Evolutionary conservation across 2,329 filamentous ascomycete species (phyloP).

Genomic region (Graphiopsis chlorocephala): DNA sequence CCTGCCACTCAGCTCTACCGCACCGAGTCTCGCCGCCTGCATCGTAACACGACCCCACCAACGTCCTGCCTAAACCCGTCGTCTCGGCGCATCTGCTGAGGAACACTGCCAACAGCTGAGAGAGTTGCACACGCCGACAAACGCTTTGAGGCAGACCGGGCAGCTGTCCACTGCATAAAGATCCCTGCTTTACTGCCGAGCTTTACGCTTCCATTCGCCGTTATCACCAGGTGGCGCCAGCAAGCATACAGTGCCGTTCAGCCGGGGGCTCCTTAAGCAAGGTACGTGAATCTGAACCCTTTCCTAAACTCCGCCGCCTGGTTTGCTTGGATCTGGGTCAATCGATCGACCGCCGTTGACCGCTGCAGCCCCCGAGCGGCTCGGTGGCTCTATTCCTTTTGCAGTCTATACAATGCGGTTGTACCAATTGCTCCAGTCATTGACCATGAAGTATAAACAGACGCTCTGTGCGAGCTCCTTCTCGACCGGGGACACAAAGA

Average conservation of each 20-base stretch:
- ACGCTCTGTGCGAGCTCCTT: not conserved
- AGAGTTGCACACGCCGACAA: not conserved
- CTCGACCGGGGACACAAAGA: not conserved
- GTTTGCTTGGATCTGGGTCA: not conserved
- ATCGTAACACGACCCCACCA: not conserved
- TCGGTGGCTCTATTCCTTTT: not conserved
- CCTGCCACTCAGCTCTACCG: slow-evolving; percentile 15
- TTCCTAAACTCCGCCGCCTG: not conserved
- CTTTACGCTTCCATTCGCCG: slow-evolving; percentile 3
- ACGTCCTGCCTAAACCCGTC: slow-evolving; percentile 6
- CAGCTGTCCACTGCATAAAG: slow-evolving; percentile 7
- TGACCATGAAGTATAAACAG: slow-evolving; percentile 13
- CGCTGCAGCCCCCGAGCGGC: not conserved
- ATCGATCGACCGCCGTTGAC: not conserved
- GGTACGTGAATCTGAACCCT: slow-evolving; percentile 3
- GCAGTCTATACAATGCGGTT: not conserved
- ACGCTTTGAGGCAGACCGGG: not conserved
- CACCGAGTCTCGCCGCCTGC: slow-evolving; percentile 13
- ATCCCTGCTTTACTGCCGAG: slow-evolving; percentile 5
- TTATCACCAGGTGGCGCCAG: slow-evolving; percentile 10
- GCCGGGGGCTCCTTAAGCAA: slow-evolving; percentile 8
- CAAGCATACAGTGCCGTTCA: slow-evolving; percentile 9
- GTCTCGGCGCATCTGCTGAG: slow-evolving; percentile 4
- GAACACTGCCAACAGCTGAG: slow-evolving; percentile 10
- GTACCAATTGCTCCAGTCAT: not conserved